phyloP scores from a whole-genome alignment of 2,329 filamentous ascomycete genomes.

The Coniochaeta sp. region DNA sequence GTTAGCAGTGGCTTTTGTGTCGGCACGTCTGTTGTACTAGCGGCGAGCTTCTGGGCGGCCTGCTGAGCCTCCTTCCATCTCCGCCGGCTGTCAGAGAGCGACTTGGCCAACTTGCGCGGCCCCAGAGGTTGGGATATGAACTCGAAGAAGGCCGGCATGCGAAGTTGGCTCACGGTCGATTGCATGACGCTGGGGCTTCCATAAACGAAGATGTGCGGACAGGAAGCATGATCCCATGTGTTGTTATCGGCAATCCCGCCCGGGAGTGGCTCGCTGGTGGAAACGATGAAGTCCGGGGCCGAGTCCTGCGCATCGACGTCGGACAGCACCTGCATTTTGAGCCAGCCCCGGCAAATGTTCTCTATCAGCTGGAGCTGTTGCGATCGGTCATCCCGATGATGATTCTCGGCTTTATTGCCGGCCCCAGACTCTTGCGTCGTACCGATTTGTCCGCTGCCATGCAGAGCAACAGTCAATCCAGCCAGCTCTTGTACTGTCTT shows the following conservation, averaged over 20 bases:
- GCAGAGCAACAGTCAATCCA: slow-evolving; percentile 14
- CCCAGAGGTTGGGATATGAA: slow-evolving; percentile 30
- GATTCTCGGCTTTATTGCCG: too few relatives aligned
- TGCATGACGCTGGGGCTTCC: slow-evolving; percentile 15
- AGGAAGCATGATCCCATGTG: not conserved
- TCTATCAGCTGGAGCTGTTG: slow-evolving; percentile 12
- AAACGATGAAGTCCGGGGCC: slow-evolving; percentile 19
- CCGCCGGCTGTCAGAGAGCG: slow-evolving; percentile 18
- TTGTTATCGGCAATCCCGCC: not conserved
- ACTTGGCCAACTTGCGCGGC: slow-evolving; percentile 28
- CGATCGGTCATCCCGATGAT: slow-evolving; percentile 3
- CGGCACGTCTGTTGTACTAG: too few relatives aligned
- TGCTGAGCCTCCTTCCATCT: slow-evolving; percentile 17
- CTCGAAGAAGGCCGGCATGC: slow-evolving; percentile 15
- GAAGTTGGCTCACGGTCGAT: slow-evolving; percentile 9
- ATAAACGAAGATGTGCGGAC: slow-evolving; percentile 7
- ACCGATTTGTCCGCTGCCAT: slow-evolving; percentile 3
- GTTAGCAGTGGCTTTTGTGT: not conserved
- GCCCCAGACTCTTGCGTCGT: too few relatives aligned
- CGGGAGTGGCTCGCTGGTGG: slow-evolving; percentile 8
- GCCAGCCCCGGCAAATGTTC: slow-evolving; percentile 24
- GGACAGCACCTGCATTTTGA: slow-evolving; percentile 14
- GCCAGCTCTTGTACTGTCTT: slow-evolving; percentile 19
- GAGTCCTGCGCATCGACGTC: slow-evolving; percentile 5
- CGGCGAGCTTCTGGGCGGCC: not conserved